A percentile compares a stretch with the other conserved stretches of the same genome.
Conservation (phyloP, 495 filamentous ascomycete genomes). For the Neurospora terricola region DNA sequence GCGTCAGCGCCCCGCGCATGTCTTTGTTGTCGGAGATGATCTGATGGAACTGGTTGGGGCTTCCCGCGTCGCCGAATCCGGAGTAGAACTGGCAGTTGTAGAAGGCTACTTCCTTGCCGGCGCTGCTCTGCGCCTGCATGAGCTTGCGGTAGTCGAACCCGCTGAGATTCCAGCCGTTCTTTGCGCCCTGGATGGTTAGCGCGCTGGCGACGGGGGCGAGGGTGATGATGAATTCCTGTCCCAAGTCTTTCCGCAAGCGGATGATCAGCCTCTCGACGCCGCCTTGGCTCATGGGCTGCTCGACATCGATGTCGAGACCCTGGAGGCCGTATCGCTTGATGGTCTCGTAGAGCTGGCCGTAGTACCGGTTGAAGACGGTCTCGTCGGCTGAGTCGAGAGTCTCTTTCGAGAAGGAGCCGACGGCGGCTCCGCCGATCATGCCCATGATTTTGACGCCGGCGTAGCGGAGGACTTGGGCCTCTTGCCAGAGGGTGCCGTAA, state of each 20-base stretch:
- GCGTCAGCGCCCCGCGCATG: slow-evolving; percentile 50
- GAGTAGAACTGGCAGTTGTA: slow-evolving; percentile 85
- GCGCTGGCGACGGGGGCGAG: slow-evolving; percentile 71
- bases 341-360: slow-evolving; percentile 50
- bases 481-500: slow-evolving; percentile 56
- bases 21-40: slow-evolving; percentile 20
- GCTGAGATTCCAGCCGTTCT: slow-evolving; percentile 49
- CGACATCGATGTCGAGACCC: slow-evolving; percentile 77
- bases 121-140: slow-evolving; percentile 26
- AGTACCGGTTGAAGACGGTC: slow-evolving; percentile 53
- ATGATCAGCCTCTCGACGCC: slow-evolving; percentile 66
- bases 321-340: slow-evolving; percentile 50
- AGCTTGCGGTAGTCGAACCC: slow-evolving; percentile 66
- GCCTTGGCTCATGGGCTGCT: slow-evolving; percentile 60
- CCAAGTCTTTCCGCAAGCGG: slow-evolving; percentile 61
- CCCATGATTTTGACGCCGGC: slow-evolving; percentile 62
- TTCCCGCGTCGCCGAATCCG: slow-evolving; percentile 59
- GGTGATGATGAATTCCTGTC: slow-evolving; percentile 60
- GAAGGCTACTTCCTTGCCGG: slow-evolving; percentile 45
- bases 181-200: slow-evolving; percentile 22
- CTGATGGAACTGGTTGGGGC: slow-evolving; percentile 50
- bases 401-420: slow-evolving; percentile 45
- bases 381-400: slow-evolving; percentile 48
- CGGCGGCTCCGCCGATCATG: slow-evolving; percentile 76
- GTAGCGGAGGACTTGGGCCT: slow-evolving; percentile 47